Percentiles rank a stretch among this genome's conserved stretches.
phyloP scores from a whole-genome alignment of 805 yeast genomes.

The Starmerella sirachaensis region DNA sequence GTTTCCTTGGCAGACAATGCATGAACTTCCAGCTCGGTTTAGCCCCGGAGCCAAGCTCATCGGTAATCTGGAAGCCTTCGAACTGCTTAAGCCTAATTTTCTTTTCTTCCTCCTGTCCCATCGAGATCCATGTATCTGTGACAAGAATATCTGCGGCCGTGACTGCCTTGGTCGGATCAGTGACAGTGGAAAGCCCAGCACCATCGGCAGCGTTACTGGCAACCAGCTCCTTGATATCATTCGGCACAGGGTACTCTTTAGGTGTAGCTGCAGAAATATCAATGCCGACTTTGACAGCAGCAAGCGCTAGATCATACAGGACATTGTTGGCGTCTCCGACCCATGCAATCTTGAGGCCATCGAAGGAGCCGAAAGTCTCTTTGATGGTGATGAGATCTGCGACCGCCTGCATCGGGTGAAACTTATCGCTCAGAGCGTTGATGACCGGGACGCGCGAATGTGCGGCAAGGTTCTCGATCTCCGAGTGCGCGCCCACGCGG shows the following conservation, averaged over 20 bases:
- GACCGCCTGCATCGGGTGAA: conserved; percentile 91
- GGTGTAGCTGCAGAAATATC: conserved; percentile 80
- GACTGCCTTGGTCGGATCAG: conserved; percentile 68
- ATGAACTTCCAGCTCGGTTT: conserved; percentile 69
- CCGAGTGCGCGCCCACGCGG: conserved; percentile 78
- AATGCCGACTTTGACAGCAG: conserved; percentile 74
- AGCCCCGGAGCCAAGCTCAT: conserved; percentile 48
- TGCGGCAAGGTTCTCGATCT: conserved; percentile 63
- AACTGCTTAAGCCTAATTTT: conserved; percentile 63
- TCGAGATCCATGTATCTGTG: conserved; percentile 94
- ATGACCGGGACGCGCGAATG: conserved; percentile 84
- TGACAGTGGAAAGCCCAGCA: conserved; percentile 38
- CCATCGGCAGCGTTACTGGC: conserved; percentile 40
- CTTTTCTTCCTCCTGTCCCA: conserved; percentile 90
- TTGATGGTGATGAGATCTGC: conserved; percentile 79
- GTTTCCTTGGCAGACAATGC: conserved; percentile 96
- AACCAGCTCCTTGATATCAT: conserved; percentile 44
- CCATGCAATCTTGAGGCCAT: conserved; percentile 74
- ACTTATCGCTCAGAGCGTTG: conserved; percentile 83
- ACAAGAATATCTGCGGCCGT: conserved; percentile 68
- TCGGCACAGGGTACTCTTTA: conserved; percentile 50
- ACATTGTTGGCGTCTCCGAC: conserved; percentile 96
- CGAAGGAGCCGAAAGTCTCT: conserved; percentile 34
- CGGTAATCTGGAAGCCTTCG: conserved; percentile 72
- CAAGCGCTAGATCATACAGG: conserved; percentile 82